These are phyloP conservation scores for Citeromyces hawaiiensis DNA, from an alignment of 1,139 yeast species.

Conservation along the genomic window DNA sequence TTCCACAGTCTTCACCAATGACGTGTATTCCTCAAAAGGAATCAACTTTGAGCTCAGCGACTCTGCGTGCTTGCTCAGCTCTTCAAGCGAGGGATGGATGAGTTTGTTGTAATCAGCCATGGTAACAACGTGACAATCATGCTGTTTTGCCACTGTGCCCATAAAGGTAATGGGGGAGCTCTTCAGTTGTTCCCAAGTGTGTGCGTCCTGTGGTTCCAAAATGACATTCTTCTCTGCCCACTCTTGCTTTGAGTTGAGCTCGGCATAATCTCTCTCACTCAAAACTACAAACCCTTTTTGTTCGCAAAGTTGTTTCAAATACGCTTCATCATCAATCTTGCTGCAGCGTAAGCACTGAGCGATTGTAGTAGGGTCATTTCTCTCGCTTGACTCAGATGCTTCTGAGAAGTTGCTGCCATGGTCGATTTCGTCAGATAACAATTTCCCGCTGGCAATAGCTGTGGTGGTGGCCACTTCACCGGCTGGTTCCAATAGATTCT, in stretches of 20 bases:
- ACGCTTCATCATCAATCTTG: not conserved
- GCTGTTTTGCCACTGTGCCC: slow-evolving; percentile 8
- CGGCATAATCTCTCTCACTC: slow-evolving; percentile 15
- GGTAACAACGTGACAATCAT: slow-evolving; percentile 13
- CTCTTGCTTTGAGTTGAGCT: slow-evolving; percentile 19
- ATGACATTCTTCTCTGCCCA: slow-evolving; percentile 16
- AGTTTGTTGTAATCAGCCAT: slow-evolving; percentile 17
- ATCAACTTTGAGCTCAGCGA: slow-evolving; percentile 16
- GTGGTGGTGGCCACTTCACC: not conserved
- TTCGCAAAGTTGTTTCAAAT: slow-evolving; percentile 7
- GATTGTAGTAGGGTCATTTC: not conserved
- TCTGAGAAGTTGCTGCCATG: not conserved
- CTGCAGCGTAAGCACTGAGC: not conserved
- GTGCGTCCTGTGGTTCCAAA: slow-evolving; percentile 4
- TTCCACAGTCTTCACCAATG: slow-evolving; percentile 6
- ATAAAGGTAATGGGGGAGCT: not conserved
- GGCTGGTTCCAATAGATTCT: slow-evolving; percentile 3
- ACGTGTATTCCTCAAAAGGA: slow-evolving; percentile 10
- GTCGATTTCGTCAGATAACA: not conserved
- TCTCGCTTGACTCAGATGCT: not conserved
- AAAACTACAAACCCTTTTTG: slow-evolving; percentile 21
- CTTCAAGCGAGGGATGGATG: slow-evolving; percentile 9
- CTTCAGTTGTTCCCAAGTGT: not conserved
- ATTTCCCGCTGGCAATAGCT: not conserved
- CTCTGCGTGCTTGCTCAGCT: slow-evolving; percentile 20